Conservation (phyloP, 768 basidiomycete genomes). For the Tricholoma hemisulphureum region DNA sequence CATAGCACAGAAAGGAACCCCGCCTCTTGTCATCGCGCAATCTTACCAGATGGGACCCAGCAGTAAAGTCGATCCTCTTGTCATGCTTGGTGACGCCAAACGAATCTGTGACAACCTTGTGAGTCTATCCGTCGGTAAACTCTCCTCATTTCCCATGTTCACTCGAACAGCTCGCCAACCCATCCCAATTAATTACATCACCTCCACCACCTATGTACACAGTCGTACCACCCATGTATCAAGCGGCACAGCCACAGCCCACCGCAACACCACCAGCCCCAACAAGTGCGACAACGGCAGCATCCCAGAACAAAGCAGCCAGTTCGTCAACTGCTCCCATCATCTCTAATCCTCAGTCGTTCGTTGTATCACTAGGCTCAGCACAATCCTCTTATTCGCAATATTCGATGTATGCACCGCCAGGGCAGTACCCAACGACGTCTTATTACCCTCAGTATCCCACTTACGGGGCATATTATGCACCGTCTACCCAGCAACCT, state of each 20-base stretch:
- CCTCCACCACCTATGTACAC: slow-evolving; percentile 63
- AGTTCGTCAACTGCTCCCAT: slow-evolving; percentile 39
- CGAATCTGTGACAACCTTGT: slow-evolving; percentile 76
- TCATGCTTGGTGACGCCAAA: slow-evolving; percentile 75
- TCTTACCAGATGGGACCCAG: slow-evolving; percentile 74
- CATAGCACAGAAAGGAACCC: slow-evolving; percentile 50
- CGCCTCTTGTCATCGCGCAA: slow-evolving; percentile 73
- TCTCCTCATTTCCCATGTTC: not conserved
- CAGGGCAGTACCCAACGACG: slow-evolving; percentile 55
- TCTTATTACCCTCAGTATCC: slow-evolving; percentile 60
- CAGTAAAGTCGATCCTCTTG: slow-evolving; percentile 69
- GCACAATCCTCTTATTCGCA: slow-evolving; percentile 47
- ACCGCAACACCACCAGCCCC: slow-evolving; percentile 27
- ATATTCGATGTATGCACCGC: slow-evolving; percentile 40
- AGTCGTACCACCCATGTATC: slow-evolving; percentile 44
- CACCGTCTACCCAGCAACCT: slow-evolving; percentile 19
- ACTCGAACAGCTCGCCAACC: slow-evolving; percentile 62
- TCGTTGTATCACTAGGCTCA: slow-evolving; percentile 62
- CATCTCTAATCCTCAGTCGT: slow-evolving; percentile 70
- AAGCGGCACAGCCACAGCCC: slow-evolving; percentile 25
- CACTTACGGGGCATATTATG: slow-evolving; percentile 24
- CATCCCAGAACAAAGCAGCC: slow-evolving; percentile 31
- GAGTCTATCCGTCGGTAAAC: slow-evolving; percentile 18
- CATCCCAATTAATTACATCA: slow-evolving; percentile 62
- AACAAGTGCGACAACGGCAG: slow-evolving; percentile 25